Evolutionary conservation across 2,329 filamentous ascomycete species (phyloP).

Genomic region (Chalaropsis thielavioides): DNA sequence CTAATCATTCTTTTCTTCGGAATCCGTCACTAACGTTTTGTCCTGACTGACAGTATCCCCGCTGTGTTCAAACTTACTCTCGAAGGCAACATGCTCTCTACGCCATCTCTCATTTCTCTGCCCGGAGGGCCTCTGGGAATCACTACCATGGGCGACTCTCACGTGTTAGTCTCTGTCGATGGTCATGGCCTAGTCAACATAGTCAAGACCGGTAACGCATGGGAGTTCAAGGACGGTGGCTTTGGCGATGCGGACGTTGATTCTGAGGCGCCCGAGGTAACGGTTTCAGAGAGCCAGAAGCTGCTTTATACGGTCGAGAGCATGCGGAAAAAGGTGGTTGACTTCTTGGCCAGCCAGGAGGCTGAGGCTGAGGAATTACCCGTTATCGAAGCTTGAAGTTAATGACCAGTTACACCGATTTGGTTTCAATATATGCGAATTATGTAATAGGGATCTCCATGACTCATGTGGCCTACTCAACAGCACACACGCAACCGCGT

Average conservation of each 20-base stretch:
- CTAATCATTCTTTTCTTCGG: neutral
- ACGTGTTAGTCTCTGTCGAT: conserved; percentile 24
- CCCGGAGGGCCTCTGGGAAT: conserved; percentile 19
- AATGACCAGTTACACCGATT: neutral
- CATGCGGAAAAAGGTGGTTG: conserved; percentile 32
- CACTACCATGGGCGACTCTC: conserved; percentile 29
- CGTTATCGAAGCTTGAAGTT: neutral
- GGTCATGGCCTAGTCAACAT: conserved; percentile 19
- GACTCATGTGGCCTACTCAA: too few relatives aligned
- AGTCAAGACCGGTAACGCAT: neutral
- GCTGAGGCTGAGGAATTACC: conserved; percentile 16
- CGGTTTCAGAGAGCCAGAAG: conserved; percentile 27
- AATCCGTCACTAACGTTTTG: conserved; percentile 19
- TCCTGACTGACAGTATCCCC: conserved; percentile 30
- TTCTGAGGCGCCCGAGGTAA: conserved; percentile 24
- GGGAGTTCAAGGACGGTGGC: neutral
- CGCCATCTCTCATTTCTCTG: conserved; percentile 24
- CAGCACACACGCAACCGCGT: too few relatives aligned
- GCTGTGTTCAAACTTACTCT: conserved; percentile 54
- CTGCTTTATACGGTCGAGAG: conserved; percentile 35
- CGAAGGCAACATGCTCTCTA: conserved; percentile 40
- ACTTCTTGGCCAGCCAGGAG: conserved; percentile 18
- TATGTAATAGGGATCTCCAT: too few relatives aligned
- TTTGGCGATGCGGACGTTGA: conserved; percentile 21
- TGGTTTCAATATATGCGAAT: neutral